Base-by-base conservation (phyloP, 2,329 filamentous ascomycete genomes). In the Tolypocladium endophyticum region DNA sequence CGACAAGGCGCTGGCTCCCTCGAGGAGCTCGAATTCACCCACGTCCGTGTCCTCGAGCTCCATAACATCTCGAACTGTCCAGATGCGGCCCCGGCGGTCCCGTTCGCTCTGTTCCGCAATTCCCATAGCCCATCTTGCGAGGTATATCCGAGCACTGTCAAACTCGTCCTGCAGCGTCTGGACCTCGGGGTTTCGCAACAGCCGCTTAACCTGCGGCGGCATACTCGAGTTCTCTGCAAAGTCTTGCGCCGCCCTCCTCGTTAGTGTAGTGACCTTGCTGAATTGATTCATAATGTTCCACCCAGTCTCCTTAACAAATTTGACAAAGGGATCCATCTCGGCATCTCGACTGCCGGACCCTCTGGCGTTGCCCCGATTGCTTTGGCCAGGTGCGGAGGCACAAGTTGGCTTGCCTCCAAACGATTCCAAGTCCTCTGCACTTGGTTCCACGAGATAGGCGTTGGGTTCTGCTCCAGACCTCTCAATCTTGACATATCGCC, bases 261-360 rank as follows among this genome's bases (percentile, higher is more conserved):
- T 97, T 69, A 99, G 97, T 0, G 92, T 97, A 0, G 94, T 99
- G 55, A 99, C 94, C 72, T 96, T 94, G 75, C 92, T 96, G 69
- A 99, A 89, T 72, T 95, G 94, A 74, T 99, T 94, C 77, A 99
- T 84, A 60, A 99, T 87, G 64, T 90, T 97, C 94, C 94, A 99
- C 39, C 92, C 86, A 0, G 93, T 91, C 72, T 97, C 92, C 72
- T 97, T 97, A 64, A 97, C 81, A 54, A 92, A 90, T 73, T 96
- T 97, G 64, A 90, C 90, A 56, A 99, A 85, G 0, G 93, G 92
- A 69, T 99, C 93, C 90, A 96, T 95, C 56, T 85, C 83, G 1
- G 85, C 89, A 67, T 93, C 89, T 60, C 78, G 69, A 50, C 72
- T 66, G 59, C 77, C 76, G 20, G 76, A 64, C 2, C 73, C 72